Evolutionary conservation across 306 rosid species (phyloP), one percentile per base, ranked within the genome.

Genomic region (Psophocarpus tetragonolobus): DNA sequence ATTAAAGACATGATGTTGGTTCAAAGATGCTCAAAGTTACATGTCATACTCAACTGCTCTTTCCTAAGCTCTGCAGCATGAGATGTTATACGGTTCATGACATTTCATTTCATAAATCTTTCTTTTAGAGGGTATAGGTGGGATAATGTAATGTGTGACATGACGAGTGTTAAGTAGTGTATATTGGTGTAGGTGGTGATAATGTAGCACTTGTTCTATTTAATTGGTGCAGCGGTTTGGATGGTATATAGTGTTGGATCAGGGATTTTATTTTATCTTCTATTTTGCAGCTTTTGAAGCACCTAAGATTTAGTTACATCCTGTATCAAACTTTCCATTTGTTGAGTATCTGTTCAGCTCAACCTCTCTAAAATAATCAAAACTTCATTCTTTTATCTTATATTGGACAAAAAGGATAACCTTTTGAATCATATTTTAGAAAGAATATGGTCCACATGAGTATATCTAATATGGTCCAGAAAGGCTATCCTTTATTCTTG

Each of bases 401-500:
- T n/a, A n/a, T n/a, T n/a, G n/a, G n/a, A n/a, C n/a, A n/a, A n/a
- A n/a, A n/a, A n/a, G n/a, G n/a, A n/a, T n/a, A n/a, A n/a, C n/a
- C n/a, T n/a, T n/a, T n/a, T n/a, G n/a, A n/a, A n/a, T n/a, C n/a
- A n/a, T n/a, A n/a, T n/a, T n/a, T n/a, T n/a, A n/a, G n/a, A n/a
- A n/a, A n/a, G n/a, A n/a, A n/a, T n/a, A n/a, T n/a, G n/a, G n/a
- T n/a, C n/a, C n/a, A n/a, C n/a, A n/a, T n/a, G n/a, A n/a, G n/a
- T n/a, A n/a, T n/a, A n/a, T n/a, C n/a, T 58, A 42, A 47, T 12
- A 72, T 44, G 71, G 78, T 61, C 13, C 9, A 68, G 15, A 68
- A 63, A 68, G 10, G 8, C 3, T 20, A 8, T 42, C 26, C 57
- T 66, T 23, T 1, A 77, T 6, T 15, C 21, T 51, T 66, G 29